Evolutionary conservation across 192 early-diverging fungal genomes (phyloP), one percentile per base, ranked within the genome.

Genomic region (Umbelopsis isabellina): DNA sequence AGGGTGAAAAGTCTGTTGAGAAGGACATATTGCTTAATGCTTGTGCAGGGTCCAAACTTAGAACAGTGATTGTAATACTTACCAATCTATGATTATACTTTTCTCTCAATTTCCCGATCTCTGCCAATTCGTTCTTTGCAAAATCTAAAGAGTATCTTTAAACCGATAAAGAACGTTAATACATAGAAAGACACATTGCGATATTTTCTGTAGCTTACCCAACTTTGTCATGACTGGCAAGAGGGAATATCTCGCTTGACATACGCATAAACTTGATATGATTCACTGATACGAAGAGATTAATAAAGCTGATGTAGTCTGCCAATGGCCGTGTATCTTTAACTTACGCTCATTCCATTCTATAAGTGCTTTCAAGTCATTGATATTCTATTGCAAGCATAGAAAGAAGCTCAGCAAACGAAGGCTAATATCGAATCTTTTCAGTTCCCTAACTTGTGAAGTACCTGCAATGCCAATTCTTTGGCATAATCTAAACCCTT

Each of bases 181-280:
- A 41, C 10, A 41, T 41, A 5, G 1, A 44, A 33, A 0, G 8
- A 27, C 35, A 7, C 7, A 3, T 47, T 9, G 23, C 5, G 12
- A 61, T 16, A 30, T 15, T 67, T 44, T 65, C 18, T 23, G 9
- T 78, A n/a, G 15, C n/a, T 69, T 81, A 83, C 68, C 84, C 82
- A n/a, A 58, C 47, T 21, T 67, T 53, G 20, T 72, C 70, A 50
- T 85, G 84, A 18, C 79, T 82, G 3, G 82, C 82, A 44, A 85
- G 80, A 21, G 84, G 84, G 46, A 85, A 80, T 23, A 85, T 80
- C 23, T 83, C 82, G 51, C 71, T 74, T 3, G 78, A 80, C 47
- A 85, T 65, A 20, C 84, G 69, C 82, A 85, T 80, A 44, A 85
- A 83, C 46, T 74, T 75, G n/a, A 85, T 83, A 41, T 72, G 33